Evolutionary conservation across 192 early-diverging fungal genomes (phyloP).

Genomic region (Entophlyctis luteolus): DNA sequence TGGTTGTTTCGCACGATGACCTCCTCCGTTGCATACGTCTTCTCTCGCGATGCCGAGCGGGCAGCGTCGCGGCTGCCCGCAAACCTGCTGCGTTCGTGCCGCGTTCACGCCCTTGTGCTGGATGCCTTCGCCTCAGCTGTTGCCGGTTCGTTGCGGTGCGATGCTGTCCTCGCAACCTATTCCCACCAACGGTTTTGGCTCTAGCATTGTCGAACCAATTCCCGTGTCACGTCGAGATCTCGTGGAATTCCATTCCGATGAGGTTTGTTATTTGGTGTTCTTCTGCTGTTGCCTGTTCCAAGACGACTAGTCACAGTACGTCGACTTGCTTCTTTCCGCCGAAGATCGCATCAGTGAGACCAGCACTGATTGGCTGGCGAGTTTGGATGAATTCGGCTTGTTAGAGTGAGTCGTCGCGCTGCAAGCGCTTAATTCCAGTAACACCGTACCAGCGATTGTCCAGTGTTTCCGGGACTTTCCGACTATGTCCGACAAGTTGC

Average conservation of each 20-base stretch:
- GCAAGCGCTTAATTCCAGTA: slow-evolving; percentile 34
- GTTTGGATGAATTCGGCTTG: slow-evolving; percentile 33
- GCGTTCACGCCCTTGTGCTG: background rate
- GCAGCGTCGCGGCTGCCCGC: background rate
- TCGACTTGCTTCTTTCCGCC: slow-evolving; percentile 10
- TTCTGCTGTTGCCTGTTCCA: background rate
- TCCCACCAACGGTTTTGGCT: no score
- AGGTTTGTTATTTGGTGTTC: slow-evolving; percentile 1
- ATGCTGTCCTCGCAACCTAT: no score
- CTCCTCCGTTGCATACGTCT: background rate
- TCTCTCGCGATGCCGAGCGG: background rate
- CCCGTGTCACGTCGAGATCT: slow-evolving; percentile 20
- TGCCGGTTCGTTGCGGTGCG: no score
- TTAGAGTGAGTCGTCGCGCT: slow-evolving; percentile 12
- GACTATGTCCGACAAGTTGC: no score
- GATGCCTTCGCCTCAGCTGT: no score
- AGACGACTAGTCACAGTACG: background rate
- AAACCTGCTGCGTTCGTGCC: background rate
- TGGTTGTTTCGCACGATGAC: background rate
- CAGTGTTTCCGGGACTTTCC: no score
- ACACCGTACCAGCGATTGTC: no score
- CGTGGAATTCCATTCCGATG: slow-evolving; percentile 24
- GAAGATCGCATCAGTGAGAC: background rate
- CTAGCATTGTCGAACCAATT: slow-evolving; percentile 18
- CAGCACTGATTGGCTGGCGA: no score